Evolutionary conservation across 371 early-diverging fungal genomes (phyloP).

Genomic region (Nematocida minor): DNA sequence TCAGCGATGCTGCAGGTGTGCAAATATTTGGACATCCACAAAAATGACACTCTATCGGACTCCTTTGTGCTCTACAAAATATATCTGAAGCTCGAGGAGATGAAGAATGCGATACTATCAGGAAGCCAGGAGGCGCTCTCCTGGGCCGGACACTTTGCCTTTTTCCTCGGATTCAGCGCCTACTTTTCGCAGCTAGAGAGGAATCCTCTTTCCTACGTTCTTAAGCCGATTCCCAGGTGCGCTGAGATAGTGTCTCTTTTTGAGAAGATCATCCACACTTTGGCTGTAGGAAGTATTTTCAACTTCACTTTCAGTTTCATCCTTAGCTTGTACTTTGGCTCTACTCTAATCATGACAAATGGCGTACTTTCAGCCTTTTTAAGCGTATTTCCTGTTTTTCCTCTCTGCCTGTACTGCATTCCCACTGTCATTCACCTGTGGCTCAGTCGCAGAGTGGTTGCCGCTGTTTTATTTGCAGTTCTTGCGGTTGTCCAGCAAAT

Average conservation of each 20-base stretch:
- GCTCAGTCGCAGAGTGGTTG: background rate
- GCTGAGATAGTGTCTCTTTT: background rate
- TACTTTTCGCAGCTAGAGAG: background rate
- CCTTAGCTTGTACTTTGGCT: background rate
- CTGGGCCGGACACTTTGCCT: background rate
- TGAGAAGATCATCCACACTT: background rate
- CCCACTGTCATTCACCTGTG: background rate
- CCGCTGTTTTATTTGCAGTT: background rate
- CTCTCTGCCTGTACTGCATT: background rate
- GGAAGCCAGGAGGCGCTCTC: background rate
- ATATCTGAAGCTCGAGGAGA: conserved; percentile 4
- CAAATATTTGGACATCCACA: background rate
- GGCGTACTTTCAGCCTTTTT: conserved; percentile 12
- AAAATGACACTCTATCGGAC: conserved; percentile 9
- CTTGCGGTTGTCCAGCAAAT: background rate
- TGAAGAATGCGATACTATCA: background rate
- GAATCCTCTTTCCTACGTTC: conserved; percentile 23
- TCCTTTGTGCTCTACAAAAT: background rate
- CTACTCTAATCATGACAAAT: conserved; percentile 3
- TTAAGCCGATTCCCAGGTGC: background rate
- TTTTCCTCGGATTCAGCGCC: conserved; percentile 1
- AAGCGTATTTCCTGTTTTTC: conserved; percentile 11
- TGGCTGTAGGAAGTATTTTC: background rate
- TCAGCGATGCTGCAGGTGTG: background rate
- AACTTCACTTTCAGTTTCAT: background rate